phyloP scores from a whole-genome alignment of 768 basidiomycete species.

The Myochromella boudieri region DNA sequence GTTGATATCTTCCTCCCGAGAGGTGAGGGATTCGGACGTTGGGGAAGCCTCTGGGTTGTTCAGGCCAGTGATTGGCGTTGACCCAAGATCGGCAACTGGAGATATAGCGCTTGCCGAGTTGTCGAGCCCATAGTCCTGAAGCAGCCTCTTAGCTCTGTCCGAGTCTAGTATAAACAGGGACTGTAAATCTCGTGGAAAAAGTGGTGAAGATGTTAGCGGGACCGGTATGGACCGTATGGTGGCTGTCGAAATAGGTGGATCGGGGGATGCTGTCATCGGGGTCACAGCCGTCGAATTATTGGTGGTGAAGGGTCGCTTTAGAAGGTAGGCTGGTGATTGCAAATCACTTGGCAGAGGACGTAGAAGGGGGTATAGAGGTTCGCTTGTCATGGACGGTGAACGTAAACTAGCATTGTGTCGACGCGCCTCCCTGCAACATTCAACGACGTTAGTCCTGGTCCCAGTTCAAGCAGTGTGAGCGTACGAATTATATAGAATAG shows the following conservation, averaged over 20 bases:
- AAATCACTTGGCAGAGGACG: slow-evolving; percentile 48
- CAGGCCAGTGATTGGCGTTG: slow-evolving; percentile 10
- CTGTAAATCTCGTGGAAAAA: slow-evolving; percentile 48
- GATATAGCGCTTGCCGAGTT: slow-evolving; percentile 21
- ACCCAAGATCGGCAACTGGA: slow-evolving; percentile 22
- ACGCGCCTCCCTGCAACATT: slow-evolving; percentile 41
- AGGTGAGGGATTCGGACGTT: slow-evolving; percentile 5
- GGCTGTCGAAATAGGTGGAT: slow-evolving; percentile 22
- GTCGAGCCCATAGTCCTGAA: slow-evolving; percentile 45
- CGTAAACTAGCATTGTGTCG: slow-evolving; percentile 39
- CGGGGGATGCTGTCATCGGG: slow-evolving; percentile 28
- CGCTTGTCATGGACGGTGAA: slow-evolving; percentile 31
- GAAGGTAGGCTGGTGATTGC: slow-evolving; percentile 39
- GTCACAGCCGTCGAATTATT: slow-evolving; percentile 23
- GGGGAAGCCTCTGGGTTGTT: slow-evolving; percentile 10
- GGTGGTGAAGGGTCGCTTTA: slow-evolving; percentile 18
- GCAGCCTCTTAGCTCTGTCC: slow-evolving; percentile 37
- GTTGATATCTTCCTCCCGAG: slow-evolving; percentile 38
- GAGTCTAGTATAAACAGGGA: slow-evolving; percentile 42
- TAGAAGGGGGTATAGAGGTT: slow-evolving; percentile 48
- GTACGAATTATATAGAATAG: slow-evolving; percentile 47
- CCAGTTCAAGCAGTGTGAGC: slow-evolving; percentile 16
- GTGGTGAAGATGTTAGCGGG: slow-evolving; percentile 38
- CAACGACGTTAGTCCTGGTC: slow-evolving; percentile 2
- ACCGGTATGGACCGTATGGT: slow-evolving; percentile 20